A percentile compares a stretch with the other conserved stretches of the same genome.
phyloP scores from a whole-genome alignment of 805 yeast species.

The Teunomyces lycoperdinae region DNA sequence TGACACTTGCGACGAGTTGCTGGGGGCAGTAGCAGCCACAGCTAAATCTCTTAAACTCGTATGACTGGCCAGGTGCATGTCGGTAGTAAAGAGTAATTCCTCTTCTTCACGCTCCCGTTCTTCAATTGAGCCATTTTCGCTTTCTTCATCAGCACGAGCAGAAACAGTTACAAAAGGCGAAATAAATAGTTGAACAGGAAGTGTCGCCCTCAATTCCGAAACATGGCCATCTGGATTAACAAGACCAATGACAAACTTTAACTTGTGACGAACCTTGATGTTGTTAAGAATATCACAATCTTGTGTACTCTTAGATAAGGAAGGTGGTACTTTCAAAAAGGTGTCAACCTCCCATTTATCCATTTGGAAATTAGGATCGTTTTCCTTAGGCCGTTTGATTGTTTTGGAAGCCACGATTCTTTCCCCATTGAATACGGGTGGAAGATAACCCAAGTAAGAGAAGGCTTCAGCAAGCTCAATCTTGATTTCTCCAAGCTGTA shows the following conservation, averaged over 20 bases:
- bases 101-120: slow-evolving; percentile 12
- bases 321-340: slow-evolving; percentile 63
- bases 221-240: slow-evolving; percentile 89
- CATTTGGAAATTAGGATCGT: slow-evolving; percentile 44
- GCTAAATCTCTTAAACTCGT: slow-evolving; percentile 23
- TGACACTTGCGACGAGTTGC: not conserved
- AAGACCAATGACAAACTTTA: slow-evolving; percentile 76
- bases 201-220: slow-evolving; percentile 85
- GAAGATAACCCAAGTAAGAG: slow-evolving; percentile 55
- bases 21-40: slow-evolving; percentile 6
- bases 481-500: slow-evolving; percentile 70
- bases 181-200: slow-evolving; percentile 75
- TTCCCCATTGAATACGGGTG: slow-evolving; percentile 62
- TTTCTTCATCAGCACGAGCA: slow-evolving; percentile 37
- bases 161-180: slow-evolving; percentile 77
- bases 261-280: slow-evolving; percentile 83
- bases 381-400: slow-evolving; percentile 40
- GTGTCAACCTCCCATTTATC: slow-evolving; percentile 73
- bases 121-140: slow-evolving; percentile 8
- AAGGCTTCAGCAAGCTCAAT: slow-evolving; percentile 67
- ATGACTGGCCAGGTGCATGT: slow-evolving; percentile 16
- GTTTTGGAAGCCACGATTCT: slow-evolving; percentile 51
- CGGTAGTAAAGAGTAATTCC: slow-evolving; percentile 29
- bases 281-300: slow-evolving; percentile 72
- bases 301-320: slow-evolving; percentile 75